Evolutionary conservation across 176 grass and related monocot species (phyloP).

Genomic region (Typha latifolia): DNA sequence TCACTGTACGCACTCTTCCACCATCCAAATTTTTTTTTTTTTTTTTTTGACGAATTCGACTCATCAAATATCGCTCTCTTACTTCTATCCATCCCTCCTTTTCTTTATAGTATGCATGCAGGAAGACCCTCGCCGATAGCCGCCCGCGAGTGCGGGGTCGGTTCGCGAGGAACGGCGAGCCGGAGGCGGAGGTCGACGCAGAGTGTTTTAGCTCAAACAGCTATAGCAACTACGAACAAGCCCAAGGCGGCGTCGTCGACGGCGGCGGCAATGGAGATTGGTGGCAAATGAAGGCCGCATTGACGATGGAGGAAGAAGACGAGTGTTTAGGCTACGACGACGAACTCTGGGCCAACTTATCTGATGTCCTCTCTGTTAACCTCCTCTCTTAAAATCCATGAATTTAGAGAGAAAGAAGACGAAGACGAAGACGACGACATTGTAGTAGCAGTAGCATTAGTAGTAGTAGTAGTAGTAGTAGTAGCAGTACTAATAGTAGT

Average conservation of each 20-base stretch:
- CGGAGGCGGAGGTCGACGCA: slow-evolving; percentile 35
- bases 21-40: background rate
- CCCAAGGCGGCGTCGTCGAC: background rate
- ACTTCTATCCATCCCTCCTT: background rate
- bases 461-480: background rate
- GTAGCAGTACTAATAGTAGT: too few species aligned
- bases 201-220: slow-evolving; percentile 38
- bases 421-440: background rate
- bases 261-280: slow-evolving; percentile 36
- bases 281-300: slow-evolving; percentile 29
- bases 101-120: slow-evolving; percentile 10
- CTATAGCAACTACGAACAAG: slow-evolving; percentile 25
- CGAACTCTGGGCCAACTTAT: slow-evolving; percentile 56
- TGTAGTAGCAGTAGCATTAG: background rate
- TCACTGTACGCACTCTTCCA: slow-evolving; percentile 40
- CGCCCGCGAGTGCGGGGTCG: slow-evolving; percentile 77
- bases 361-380: slow-evolving; percentile 48
- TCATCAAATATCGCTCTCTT: too few species aligned
- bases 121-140: slow-evolving; percentile 91
- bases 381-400: slow-evolving; percentile 25
- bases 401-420: background rate
- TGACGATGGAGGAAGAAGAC: background rate
- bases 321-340: slow-evolving; percentile 40
- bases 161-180: slow-evolving; percentile 78
- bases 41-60: background rate